Percentiles rank a stretch among this genome's conserved stretches.
Conservation (phyloP, 2,329 filamentous ascomycete species). For the Aureobasidium mangrovei region DNA sequence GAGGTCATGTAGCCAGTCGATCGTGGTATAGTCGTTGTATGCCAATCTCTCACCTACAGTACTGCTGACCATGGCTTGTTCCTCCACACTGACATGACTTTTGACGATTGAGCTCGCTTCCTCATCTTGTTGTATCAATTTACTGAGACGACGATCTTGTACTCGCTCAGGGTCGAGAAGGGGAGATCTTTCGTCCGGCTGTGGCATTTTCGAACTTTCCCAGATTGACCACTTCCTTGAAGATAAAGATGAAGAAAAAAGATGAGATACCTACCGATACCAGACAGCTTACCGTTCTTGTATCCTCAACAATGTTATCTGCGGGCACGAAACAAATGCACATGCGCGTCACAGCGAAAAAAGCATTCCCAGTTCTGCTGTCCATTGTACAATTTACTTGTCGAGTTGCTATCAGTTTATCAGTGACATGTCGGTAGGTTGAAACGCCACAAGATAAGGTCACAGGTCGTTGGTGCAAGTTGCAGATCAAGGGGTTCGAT, state of each 20-base stretch:
- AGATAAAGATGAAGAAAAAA: not conserved
- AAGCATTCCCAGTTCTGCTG: no score
- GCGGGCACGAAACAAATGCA: not conserved
- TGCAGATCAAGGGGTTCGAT: not conserved
- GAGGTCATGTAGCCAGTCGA: slow-evolving; percentile 54
- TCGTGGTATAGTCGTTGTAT: slow-evolving; percentile 54
- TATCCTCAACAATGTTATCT: not conserved
- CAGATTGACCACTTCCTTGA: not conserved
- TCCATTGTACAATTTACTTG: no score
- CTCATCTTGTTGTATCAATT: slow-evolving; percentile 30
- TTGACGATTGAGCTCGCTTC: slow-evolving; percentile 35
- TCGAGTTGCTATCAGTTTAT: slow-evolving; percentile 1
- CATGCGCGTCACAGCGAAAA: not conserved
- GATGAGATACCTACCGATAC: not conserved
- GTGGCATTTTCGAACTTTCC: not conserved
- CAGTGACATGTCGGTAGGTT: not conserved
- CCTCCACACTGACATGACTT: slow-evolving; percentile 40
- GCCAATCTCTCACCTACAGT: slow-evolving; percentile 47
- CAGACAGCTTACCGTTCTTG: not conserved
- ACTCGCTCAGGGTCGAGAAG: not conserved
- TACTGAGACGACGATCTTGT: slow-evolving; percentile 25
- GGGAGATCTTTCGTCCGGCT: slow-evolving; percentile 5
- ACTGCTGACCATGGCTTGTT: slow-evolving; percentile 37
- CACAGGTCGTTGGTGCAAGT: not conserved
- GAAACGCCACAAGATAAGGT: slow-evolving; percentile 7